Conservation (phyloP, 805 yeast genomes). For the Grigorovia transvaalensis region DNA sequence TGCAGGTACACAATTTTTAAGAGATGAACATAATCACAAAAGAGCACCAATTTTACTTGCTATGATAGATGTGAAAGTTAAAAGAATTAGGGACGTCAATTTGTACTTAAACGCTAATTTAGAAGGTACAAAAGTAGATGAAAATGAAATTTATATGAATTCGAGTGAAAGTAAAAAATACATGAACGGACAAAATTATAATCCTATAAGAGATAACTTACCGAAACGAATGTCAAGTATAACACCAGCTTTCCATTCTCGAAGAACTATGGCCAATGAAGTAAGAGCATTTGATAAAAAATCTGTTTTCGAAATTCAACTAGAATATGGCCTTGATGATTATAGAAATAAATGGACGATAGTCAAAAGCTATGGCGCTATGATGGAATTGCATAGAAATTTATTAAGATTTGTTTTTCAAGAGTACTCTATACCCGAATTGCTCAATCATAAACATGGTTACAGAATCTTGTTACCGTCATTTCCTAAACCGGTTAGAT, state of each 20-base stretch:
- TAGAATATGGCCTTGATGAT: conserved; percentile 86
- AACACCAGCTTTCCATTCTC: background rate
- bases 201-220: background rate
- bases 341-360: conserved; percentile 73
- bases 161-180: background rate
- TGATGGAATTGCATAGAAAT: conserved; percentile 59
- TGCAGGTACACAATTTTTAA: conserved; percentile 61
- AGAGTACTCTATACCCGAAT: conserved; percentile 26
- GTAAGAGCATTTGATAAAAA: conserved; percentile 23
- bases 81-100: conserved; percentile 29
- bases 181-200: background rate
- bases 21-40: conserved; percentile 64
- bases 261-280: conserved; percentile 29
- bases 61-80: conserved; percentile 55
- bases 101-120: conserved; percentile 2
- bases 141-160: background rate
- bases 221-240: background rate
- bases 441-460: conserved; percentile 16
- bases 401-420: conserved; percentile 37
- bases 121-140: background rate
- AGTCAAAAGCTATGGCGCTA: conserved; percentile 58
- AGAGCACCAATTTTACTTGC: conserved; percentile 78
- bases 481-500: conserved; percentile 15
- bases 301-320: conserved; percentile 44
- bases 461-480: conserved; percentile 21